Evolutionary conservation across 2,329 filamentous ascomycete species (phyloP).

Genomic region (Exophiala aquamarina): DNA sequence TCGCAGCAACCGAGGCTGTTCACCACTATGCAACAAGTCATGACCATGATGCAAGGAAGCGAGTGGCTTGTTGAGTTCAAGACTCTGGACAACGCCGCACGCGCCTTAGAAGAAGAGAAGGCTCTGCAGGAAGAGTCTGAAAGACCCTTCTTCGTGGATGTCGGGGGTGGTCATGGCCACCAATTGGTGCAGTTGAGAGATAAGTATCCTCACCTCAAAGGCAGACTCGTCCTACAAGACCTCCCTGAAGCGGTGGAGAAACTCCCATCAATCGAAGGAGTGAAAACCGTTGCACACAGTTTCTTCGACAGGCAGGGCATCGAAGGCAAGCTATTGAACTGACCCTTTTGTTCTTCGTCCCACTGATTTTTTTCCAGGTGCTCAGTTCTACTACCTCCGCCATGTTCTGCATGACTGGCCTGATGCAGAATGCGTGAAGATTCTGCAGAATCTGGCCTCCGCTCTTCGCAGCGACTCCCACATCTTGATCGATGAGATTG

Average conservation of each 20-base stretch:
- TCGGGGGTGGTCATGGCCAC: slow-evolving; percentile 27
- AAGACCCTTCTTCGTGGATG: slow-evolving; percentile 26
- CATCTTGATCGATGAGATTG: slow-evolving; percentile 47
- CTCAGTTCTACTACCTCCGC: slow-evolving; percentile 33
- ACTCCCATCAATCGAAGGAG: slow-evolving; percentile 25
- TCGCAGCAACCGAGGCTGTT: slow-evolving; percentile 29
- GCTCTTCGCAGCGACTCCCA: slow-evolving; percentile 38
- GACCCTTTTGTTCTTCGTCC: background rate
- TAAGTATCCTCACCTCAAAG: slow-evolving; percentile 20
- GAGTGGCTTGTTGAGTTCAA: slow-evolving; percentile 11
- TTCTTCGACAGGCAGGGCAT: slow-evolving; percentile 34
- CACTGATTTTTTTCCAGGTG: slow-evolving; percentile 17
- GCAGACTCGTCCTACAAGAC: slow-evolving; percentile 39
- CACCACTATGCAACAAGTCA: slow-evolving; percentile 11
- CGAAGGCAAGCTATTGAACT: slow-evolving; percentile 28
- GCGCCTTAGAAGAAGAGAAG: background rate
- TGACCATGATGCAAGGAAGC: slow-evolving; percentile 16
- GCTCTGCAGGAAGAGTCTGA: slow-evolving; percentile 2
- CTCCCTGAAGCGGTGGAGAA: slow-evolving; percentile 33
- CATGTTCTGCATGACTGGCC: slow-evolving; percentile 34
- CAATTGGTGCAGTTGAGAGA: slow-evolving; percentile 17
- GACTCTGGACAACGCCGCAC: slow-evolving; percentile 9
- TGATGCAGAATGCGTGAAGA: slow-evolving; percentile 29
- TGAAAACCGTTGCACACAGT: slow-evolving; percentile 29
- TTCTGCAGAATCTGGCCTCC: slow-evolving; percentile 35